These are phyloP conservation scores for Ceratocystis albifundus DNA, from an alignment of 2,329 filamentous ascomycete species.

Conservation along the genomic window DNA sequence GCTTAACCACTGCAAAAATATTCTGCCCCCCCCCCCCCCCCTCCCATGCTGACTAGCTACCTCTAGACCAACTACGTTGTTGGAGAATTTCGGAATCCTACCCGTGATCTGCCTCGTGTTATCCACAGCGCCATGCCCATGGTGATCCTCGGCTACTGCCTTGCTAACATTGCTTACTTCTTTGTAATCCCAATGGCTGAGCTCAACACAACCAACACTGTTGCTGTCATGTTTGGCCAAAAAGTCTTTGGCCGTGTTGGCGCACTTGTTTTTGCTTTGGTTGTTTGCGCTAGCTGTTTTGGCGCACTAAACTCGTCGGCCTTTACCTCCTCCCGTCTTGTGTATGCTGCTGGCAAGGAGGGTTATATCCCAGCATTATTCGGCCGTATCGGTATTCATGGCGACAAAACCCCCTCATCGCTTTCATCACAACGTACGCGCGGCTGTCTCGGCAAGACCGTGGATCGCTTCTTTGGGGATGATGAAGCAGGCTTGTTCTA, in stretches of 20 bases:
- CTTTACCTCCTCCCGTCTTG: constrained; percentile 82
- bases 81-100: constrained; percentile 87
- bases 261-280: constrained; percentile 70
- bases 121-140: constrained; percentile 95
- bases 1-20: background rate
- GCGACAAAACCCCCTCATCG: constrained; percentile 30
- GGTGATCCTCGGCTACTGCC: constrained; percentile 78
- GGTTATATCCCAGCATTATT: constrained; percentile 80
- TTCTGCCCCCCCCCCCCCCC: background rate
- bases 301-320: constrained; percentile 88
- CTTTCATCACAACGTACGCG: constrained; percentile 36
- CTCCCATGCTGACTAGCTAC: constrained; percentile 24
- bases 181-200: constrained; percentile 71
- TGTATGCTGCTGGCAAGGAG: constrained; percentile 91
- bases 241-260: constrained; percentile 81
- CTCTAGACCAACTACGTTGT: constrained; percentile 67
- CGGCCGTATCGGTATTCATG: constrained; percentile 63
- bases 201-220: constrained; percentile 81
- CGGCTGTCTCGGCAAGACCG: constrained; percentile 46
- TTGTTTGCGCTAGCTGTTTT: constrained; percentile 85
- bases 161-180: constrained; percentile 90
- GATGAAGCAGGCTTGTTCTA: constrained; percentile 71
- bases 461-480: constrained; percentile 59
- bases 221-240: constrained; percentile 86
- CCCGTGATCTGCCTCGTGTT: constrained; percentile 78